These are phyloP conservation scores for Cantharellus anzutake DNA, from an alignment of 768 basidiomycete genomes.

Conservation along the genomic window DNA sequence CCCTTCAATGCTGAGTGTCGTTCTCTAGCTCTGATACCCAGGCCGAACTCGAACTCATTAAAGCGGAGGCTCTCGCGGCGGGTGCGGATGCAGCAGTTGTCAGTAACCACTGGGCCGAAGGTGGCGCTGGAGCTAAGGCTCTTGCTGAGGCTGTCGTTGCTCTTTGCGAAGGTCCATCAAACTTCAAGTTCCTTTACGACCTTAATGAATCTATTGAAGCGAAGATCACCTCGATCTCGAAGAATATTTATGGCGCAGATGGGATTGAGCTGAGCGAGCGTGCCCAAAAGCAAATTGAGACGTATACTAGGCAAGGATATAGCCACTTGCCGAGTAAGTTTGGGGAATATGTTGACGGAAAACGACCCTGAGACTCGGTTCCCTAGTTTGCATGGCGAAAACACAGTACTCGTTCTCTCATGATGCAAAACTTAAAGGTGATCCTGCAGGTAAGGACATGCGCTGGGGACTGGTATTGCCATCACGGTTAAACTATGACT, in stretches of 20 bases:
- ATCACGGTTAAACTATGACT: background rate
- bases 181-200: conserved; percentile 90
- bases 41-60: conserved; percentile 76
- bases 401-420: conserved; percentile 97
- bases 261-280: conserved; percentile 73
- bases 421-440: conserved; percentile 78
- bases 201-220: conserved; percentile 62
- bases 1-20: background rate
- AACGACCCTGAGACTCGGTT: background rate
- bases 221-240: conserved; percentile 76
- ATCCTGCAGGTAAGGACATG: conserved; percentile 41
- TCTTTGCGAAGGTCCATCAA: conserved; percentile 55
- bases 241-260: conserved; percentile 87
- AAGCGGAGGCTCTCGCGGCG: conserved; percentile 54
- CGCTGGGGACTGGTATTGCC: background rate
- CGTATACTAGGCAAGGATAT: conserved; percentile 83
- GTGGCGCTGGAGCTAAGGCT: conserved; percentile 74
- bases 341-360: background rate
- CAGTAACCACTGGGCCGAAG: conserved; percentile 95
- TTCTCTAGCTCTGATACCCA: conserved; percentile 58
- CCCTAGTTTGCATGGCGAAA: conserved; percentile 84
- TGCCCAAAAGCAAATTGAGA: conserved; percentile 71
- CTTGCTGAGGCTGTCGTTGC: conserved; percentile 85
- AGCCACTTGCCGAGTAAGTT: conserved; percentile 51
- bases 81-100: conserved; percentile 92